Conservation (phyloP, 306 rosid species). For the Prunus fruticosa region DNA sequence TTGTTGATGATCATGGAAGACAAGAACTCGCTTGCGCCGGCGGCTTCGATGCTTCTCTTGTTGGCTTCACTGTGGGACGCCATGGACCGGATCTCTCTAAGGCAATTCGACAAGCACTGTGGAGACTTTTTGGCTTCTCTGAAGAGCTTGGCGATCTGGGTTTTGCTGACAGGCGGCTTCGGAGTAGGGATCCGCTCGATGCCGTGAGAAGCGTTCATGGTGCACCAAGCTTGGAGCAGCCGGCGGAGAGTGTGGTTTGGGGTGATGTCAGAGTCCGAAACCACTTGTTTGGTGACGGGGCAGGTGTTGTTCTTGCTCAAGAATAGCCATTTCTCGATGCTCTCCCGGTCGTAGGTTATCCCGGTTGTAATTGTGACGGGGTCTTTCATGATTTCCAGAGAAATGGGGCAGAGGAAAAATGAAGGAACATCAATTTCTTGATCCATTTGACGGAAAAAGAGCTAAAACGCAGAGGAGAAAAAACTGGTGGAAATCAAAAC, state of each 20-base stretch:
- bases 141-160: conserved; percentile 44
- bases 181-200: conserved; percentile 81
- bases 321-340: conserved; percentile 84
- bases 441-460: conserved; percentile 35
- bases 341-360: conserved; percentile 74
- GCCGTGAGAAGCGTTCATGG: conserved; percentile 66
- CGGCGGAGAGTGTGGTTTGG: conserved; percentile 94
- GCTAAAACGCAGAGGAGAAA: background rate
- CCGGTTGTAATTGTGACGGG: conserved; percentile 77
- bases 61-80: conserved; percentile 62
- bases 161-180: conserved; percentile 52
- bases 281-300: conserved; percentile 64
- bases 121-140: conserved; percentile 43
- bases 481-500: background rate
- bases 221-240: conserved; percentile 84
- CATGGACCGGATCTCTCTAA: conserved; percentile 42
- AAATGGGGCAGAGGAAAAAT: conserved; percentile 73
- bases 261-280: conserved; percentile 46
- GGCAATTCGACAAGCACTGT: background rate
- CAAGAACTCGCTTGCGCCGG: conserved; percentile 59
- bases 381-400: conserved; percentile 81
- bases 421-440: conserved; percentile 65
- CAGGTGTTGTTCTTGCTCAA: conserved; percentile 46
- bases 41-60: conserved; percentile 48
- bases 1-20: conserved; percentile 34